phyloP scores from a whole-genome alignment of 2,329 filamentous ascomycete species.

The Sporothrix schenckii region DNA sequence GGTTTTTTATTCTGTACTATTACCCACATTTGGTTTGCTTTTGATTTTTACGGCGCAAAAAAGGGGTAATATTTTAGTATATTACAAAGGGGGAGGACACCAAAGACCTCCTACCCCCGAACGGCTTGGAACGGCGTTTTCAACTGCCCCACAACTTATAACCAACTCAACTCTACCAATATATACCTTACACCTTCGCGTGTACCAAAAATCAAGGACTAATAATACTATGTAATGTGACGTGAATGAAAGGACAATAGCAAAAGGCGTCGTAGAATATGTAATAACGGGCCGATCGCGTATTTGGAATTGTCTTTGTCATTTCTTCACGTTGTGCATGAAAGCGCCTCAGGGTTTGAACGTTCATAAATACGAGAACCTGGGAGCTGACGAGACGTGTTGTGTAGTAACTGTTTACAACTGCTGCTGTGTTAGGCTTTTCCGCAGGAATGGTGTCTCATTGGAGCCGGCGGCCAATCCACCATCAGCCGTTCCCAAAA shows the following conservation, averaged over 20 bases:
- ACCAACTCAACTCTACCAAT: constrained; percentile 31
- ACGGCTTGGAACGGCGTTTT: constrained; percentile 25
- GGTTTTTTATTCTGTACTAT: constrained; percentile 21
- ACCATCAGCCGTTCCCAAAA: background rate
- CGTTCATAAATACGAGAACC: too few relatives aligned
- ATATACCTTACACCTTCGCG: constrained; percentile 25
- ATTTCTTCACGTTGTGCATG: too few relatives aligned
- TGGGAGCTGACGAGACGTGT: too few relatives aligned
- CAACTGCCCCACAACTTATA: constrained; percentile 14
- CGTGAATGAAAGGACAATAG: background rate
- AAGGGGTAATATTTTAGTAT: constrained; percentile 22
- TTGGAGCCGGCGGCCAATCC: background rate
- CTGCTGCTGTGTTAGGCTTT: background rate
- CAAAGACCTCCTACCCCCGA: constrained; percentile 13
- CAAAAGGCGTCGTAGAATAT: background rate
- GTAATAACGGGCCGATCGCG: background rate
- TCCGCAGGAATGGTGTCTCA: background rate
- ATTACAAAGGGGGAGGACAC: constrained; percentile 17
- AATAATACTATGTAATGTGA: background rate
- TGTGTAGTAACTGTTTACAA: too few relatives aligned
- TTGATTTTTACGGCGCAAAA: constrained; percentile 14
- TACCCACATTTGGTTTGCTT: constrained; percentile 13
- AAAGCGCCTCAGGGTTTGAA: too few relatives aligned
- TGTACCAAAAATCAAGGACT: constrained; percentile 7
- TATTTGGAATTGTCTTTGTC: too few relatives aligned